Evolutionary conservation across 179 eudicot genomes (phyloP), one percentile per base, ranked within the genome.

Genomic region (Patellifolia procumbens): DNA sequence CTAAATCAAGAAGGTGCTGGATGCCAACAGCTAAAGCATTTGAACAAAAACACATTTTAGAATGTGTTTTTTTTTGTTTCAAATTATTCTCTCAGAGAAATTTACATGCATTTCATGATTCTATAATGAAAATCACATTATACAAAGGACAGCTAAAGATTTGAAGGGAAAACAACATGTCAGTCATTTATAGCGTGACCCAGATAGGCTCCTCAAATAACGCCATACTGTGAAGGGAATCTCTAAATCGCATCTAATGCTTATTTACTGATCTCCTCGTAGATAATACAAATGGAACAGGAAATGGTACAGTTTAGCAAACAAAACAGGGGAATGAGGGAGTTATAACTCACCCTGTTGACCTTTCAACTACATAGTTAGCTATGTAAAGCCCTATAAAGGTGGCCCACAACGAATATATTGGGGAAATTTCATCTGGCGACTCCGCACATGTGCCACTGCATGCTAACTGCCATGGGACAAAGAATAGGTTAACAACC

Each of bases 331-430:
- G 43, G 22, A 67, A 67, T 67, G 52, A 42, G 29, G 48, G 32
- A 48, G 51, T 31, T 19, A 60, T 26, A 48, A 80, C 99, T 88
- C 76, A 96, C 99, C 99, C 99, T 20, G 98, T 88, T 75, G 99
- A 96, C 72, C 98, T 88, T 84, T 93, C 98, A 65, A 96, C 98
- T 35, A 93, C 94, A 83, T 93, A 96, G 75, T 96, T 91, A 70
- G 99, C 99, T 20, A 96, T 96, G 81, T 96, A 96, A n/a, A 96
- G 94, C 66, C 99, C 99, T 39, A 96, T 91, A 70, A 96, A 93
- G 42, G 99, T 96, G 49, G 99, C 99, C 99, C 99, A 96, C 37
- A 96, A 79, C 29, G 99, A 96, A 85, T 93, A 96, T 81, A 96
- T 93, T 26, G 99, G 99, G 66, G 99, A 96, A 73, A 96, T 96